Evolutionary conservation across 179 eudicot species (phyloP), one percentile per base, ranked within the genome.

Genomic region (Corrigiola litoralis): DNA sequence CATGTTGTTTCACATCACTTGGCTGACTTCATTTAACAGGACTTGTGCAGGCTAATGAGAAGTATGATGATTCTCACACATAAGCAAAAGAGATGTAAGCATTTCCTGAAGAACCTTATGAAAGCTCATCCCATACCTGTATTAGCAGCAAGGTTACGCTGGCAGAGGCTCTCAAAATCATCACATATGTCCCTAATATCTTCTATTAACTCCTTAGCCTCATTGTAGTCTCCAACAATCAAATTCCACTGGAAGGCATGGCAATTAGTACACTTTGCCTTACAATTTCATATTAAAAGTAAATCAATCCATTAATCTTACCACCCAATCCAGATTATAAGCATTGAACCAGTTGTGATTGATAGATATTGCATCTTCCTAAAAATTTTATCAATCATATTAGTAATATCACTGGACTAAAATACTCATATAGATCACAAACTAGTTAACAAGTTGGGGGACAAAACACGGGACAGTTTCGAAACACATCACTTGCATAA

Each of bases 271-370:
- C 29, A 34, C 21, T 47, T 18, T 24, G 54, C 42, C 48, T 65
- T 2, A 14, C 8, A 23, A 70, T 12, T 37, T 40, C 44, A n/a
- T 24, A 49, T 29, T 20, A 54, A 31, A n/a, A 28, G 52, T 2
- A 20, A 12, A 16, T 21, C 21, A 9, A 58, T 40, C 20, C 13
- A 13, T 47, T 48, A 33, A 20, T 77, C 96, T 84, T 81, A 94
- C 99, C 97, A 94, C 97, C 87, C 90, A 94, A 37, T 80, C 75
- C 45, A 94, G 80, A 65, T 94, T 90, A 79, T 88, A 82, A 60
- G 80, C 94, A 81, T 91, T 94, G 73, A 91, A 94, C 99, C 99
- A 94, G 80, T 94, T 94, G 87, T 94, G 99, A 67, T 94, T 94
- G 59, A 94, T 94, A 33, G 99, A 94, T 75, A 94, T 82, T 21